Percentiles rank a stretch among this genome's conserved stretches.
These are phyloP conservation scores for Hepatocystis sp. DNA, from an alignment of 169 alveolate genomes.

Conservation along the genomic window DNA sequence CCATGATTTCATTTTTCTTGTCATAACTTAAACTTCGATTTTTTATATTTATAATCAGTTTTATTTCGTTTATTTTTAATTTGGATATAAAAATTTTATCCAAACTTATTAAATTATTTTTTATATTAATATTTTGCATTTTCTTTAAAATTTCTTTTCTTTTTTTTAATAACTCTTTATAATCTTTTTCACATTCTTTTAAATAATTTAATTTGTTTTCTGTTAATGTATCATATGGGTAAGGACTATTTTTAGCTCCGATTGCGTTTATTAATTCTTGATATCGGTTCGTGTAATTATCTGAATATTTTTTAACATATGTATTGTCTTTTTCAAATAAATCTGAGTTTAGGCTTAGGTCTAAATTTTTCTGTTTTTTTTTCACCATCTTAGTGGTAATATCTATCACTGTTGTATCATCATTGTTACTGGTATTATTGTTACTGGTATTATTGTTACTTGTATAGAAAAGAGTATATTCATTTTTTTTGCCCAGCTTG, in stretches of 20 bases:
- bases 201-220: conserved; percentile 48
- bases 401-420: no score
- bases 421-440: no score
- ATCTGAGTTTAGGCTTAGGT: no score
- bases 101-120: conserved; percentile 60
- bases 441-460: no score
- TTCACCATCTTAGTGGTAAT: no score
- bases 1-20: conserved; percentile 74
- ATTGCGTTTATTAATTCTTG: conserved; percentile 1
- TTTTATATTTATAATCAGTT: conserved; percentile 61
- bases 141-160: conserved; percentile 34
- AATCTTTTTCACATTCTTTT: conserved; percentile 40
- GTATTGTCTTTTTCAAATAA: no score
- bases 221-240: not conserved
- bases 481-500: no score
- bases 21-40: conserved; percentile 69
- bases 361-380: no score
- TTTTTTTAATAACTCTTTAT: conserved; percentile 21
- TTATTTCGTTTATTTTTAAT: conserved; percentile 60
- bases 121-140: conserved; percentile 55
- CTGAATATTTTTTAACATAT: no score
- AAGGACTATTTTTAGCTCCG: not conserved
- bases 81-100: conserved; percentile 67
- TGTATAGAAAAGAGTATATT: no score
- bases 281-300: no score